phyloP scores from a whole-genome alignment of 371 early-diverging fungal species.

The Mortierella sp. region DNA sequence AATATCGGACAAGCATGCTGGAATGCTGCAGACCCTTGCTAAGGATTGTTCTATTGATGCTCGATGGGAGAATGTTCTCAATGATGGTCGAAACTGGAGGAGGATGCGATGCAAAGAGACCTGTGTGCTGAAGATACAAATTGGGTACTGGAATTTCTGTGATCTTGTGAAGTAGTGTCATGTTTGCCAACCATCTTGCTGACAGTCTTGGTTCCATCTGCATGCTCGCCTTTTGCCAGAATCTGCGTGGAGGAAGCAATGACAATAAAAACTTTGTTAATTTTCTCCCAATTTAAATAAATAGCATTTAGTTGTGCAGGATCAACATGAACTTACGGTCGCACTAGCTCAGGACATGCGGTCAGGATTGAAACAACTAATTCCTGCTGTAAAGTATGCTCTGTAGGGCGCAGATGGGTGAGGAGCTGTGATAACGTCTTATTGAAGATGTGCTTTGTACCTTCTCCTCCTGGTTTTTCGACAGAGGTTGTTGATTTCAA shows the following conservation, averaged over 20 bases:
- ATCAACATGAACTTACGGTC: conserved; percentile 64
- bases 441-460: conserved; percentile 63
- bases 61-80: conserved; percentile 79
- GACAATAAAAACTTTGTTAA: no score
- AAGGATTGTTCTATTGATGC: conserved; percentile 67
- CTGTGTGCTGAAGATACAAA: conserved; percentile 62
- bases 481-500: conserved; percentile 23
- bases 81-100: conserved; percentile 68
- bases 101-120: conserved; percentile 68
- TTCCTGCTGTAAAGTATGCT: conserved; percentile 76
- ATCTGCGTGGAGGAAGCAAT: conserved; percentile 56
- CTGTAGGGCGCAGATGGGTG: conserved; percentile 71
- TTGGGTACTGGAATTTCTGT: conserved; percentile 80
- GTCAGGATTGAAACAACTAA: conserved; percentile 72
- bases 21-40: conserved; percentile 78
- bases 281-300: not conserved
- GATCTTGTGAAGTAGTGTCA: conserved; percentile 77
- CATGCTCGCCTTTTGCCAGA: conserved; percentile 67
- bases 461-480: conserved; percentile 53
- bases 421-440: conserved; percentile 73
- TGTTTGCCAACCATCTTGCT: conserved; percentile 81
- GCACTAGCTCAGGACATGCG: conserved; percentile 85
- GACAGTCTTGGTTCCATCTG: conserved; percentile 87
- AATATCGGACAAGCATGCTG: conserved; percentile 76
- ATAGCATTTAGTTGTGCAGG: no score